Evolutionary conservation across 768 basidiomycete species (phyloP), one percentile per base, ranked within the genome.

Genomic region (Mycena rosella): DNA sequence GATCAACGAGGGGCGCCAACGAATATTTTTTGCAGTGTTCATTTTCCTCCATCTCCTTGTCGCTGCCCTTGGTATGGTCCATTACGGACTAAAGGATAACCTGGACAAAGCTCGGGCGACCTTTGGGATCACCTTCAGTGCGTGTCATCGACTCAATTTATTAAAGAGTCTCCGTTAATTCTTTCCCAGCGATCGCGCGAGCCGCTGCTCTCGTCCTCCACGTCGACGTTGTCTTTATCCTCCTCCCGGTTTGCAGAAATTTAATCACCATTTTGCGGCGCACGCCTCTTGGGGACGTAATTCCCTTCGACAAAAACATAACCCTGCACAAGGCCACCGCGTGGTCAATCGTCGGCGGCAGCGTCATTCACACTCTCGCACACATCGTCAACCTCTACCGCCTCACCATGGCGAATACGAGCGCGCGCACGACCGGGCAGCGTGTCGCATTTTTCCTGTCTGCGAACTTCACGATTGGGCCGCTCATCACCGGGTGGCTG

Each of bases 281-380:
- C 59, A 95, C 95, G 1, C 89, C 96, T 3, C 83, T 99, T 65
- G 94, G 94, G 81, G 85, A 88, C 70, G 79, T 95, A 81, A 93
- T 97, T 69, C 95, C 95, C 24, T 97, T 98, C 76, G 96, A 97
- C 84, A 93, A 96, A 83, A 95, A 92, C 76, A 89, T 98, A 78
- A 89, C 89, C 9, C 91, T 98, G 78, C 96, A 95, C 84, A 96
- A 95, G 77, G 89, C 93, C 67, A 93, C 93, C 4, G 96, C 88
- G 9, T 98, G 94, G 94, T 91, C 93, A 32, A 96, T 98, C 68
- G 91, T 96, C 59, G 79, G 88, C 51, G 92, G 90, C 73, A 87
- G 89, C 17, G 76, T 85, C 66, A 87, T 98, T 17, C 96, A 98
- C 79, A 89, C 91, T 68, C 74, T 82, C 42, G 93, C 95, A 3